Percentiles rank a stretch among this genome's conserved stretches.
Evolutionary conservation across 1,139 yeast species (phyloP).

Genomic region (Protomyces lactucae-debilis): DNA sequence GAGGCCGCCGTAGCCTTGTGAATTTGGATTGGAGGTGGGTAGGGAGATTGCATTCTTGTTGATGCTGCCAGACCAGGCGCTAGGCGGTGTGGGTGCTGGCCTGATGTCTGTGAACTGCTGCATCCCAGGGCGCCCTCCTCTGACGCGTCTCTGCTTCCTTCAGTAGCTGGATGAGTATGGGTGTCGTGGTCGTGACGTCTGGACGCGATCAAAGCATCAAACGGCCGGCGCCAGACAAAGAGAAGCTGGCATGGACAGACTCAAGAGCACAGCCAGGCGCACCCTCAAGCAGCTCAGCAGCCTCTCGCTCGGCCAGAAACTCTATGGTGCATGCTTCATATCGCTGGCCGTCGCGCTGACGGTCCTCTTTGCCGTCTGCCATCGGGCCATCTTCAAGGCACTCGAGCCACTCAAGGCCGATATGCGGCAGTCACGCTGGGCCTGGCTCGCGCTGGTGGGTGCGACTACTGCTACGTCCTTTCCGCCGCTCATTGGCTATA

Average conservation of each 20-base stretch:
- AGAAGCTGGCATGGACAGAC: background rate
- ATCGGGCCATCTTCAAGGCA: constrained; percentile 5
- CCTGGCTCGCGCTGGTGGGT: constrained; percentile 52
- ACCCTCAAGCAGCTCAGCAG: background rate
- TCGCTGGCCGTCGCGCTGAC: background rate
- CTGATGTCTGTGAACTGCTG: constrained; percentile 21
- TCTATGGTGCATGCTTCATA: constrained; percentile 4
- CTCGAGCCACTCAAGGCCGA: constrained; percentile 8
- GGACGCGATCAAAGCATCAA: background rate
- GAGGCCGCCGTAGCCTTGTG: constrained; percentile 20
- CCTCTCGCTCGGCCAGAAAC: constrained; percentile 6
- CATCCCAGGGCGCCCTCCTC: background rate
- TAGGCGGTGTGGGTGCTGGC: constrained; percentile 20
- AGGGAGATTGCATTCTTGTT: constrained; percentile 15
- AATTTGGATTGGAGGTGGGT: constrained; percentile 18
- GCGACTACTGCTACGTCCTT: constrained; percentile 54
- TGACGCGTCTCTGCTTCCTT: background rate
- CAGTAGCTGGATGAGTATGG: background rate
- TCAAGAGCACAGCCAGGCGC: background rate
- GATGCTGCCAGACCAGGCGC: constrained; percentile 3
- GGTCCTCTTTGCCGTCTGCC: constrained; percentile 2
- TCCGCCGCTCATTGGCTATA: constrained; percentile 86
- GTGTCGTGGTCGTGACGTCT: background rate
- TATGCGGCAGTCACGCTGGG: constrained; percentile 40
- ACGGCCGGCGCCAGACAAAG: background rate